Base-by-base conservation (phyloP, 2,329 filamentous ascomycete species). In the Ophiosphaerella herpotricha region DNA sequence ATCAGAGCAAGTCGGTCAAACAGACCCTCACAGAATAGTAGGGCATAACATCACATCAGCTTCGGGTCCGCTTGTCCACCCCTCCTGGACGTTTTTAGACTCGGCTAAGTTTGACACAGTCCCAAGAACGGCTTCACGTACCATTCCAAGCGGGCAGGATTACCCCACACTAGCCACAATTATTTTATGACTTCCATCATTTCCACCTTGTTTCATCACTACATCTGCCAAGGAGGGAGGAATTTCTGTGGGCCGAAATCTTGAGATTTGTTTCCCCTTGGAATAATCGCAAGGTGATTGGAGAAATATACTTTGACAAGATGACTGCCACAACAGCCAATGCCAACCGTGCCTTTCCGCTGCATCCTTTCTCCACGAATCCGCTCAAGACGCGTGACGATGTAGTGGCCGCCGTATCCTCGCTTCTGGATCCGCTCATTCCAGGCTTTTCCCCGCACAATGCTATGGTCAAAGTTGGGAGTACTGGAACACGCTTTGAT, bases 401-500 rank as follows among this genome's bases (percentile, higher is more conserved):
- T 70, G 73, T 75, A 8, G 74, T 74, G 14, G 65, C 60, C 26
- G 76, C 76, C 9, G 76, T 75, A 48, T 62, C 71, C 7, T 75
- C 76, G 2, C 77, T 92, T 8, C 81, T 92, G 23, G 85, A 89
- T 61, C 88, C 89, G 7, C 77, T 92, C 5, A 78, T 85, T 51
- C 82, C 85, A 2, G 89, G 89, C 71, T 89, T 90, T 72, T 91
- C 88, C 1, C 84, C 85, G 0, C 67, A 77, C 37, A 82, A 83
- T 64, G 84, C 86, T 9, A 79, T 88, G 39, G 80, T 91, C 39
- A 85, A 84, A 63, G 82, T 86, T 21, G 88, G 88, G 5, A 83
- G 82, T 12, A 90, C 88, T 0, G 88, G 87, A 14, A 89, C 90
- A 16, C 80, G 88, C 23, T 92, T 91, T 69, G 89, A 92, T 66